A percentile compares a stretch with the other conserved stretches of the same genome.
Conservation (phyloP, 805 yeast genomes). For the Sungouiella blattae region DNA sequence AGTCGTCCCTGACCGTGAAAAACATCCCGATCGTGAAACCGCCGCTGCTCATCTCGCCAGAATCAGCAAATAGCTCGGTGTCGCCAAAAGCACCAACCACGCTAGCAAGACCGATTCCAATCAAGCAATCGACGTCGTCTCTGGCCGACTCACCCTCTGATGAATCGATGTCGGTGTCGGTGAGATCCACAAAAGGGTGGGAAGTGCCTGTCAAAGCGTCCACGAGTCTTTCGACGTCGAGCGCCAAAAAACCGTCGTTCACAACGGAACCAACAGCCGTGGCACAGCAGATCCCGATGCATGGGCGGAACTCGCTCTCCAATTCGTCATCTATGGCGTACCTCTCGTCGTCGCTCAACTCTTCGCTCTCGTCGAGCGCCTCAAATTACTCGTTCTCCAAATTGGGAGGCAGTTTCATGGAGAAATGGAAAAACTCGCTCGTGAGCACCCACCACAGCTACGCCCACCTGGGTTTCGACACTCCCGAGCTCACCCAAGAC, state of each 20-base stretch:
- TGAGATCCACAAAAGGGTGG: slow-evolving; percentile 42
- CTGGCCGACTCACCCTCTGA: slow-evolving; percentile 8
- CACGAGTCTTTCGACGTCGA: slow-evolving; percentile 21
- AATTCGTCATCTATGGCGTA: slow-evolving; percentile 37
- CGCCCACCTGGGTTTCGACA: neutral
- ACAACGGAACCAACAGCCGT: slow-evolving; percentile 15
- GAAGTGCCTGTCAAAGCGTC: slow-evolving; percentile 41
- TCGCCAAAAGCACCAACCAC: slow-evolving; percentile 2
- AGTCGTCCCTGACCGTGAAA: no score
- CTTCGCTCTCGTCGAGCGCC: slow-evolving; percentile 33
- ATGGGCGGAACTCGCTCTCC: slow-evolving; percentile 28
- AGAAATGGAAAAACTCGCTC: slow-evolving; percentile 41
- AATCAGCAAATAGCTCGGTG: neutral
- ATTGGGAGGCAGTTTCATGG: slow-evolving; percentile 42
- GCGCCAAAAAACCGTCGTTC: slow-evolving; percentile 12
- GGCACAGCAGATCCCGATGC: slow-evolving; percentile 12
- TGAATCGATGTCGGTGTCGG: slow-evolving; percentile 14
- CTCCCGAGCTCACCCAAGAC: slow-evolving; percentile 1
- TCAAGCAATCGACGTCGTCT: slow-evolving; percentile 2
- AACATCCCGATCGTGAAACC: no score
- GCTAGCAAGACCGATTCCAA: slow-evolving; percentile 12
- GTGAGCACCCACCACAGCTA: slow-evolving; percentile 8
- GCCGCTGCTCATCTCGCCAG: no score
- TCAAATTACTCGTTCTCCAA: slow-evolving; percentile 39
- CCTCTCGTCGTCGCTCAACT: slow-evolving; percentile 38